Conservation (phyloP, 768 basidiomycete genomes). For the Lactarius sanguifluus region DNA sequence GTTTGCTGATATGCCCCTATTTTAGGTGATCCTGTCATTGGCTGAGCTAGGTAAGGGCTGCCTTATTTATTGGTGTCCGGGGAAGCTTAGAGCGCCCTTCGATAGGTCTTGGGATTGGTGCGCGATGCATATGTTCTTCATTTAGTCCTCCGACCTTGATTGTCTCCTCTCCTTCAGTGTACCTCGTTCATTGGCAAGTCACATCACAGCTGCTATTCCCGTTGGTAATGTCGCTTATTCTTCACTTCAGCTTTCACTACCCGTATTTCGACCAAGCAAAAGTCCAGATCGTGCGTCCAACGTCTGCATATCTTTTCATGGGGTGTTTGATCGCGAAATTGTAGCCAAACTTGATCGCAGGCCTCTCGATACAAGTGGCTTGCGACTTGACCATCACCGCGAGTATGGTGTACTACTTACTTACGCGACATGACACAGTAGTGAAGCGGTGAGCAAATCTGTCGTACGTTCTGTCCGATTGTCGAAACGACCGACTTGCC, state of each 20-base stretch:
- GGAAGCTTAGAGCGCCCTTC: not conserved
- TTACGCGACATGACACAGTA: not conserved
- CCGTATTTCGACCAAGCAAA: not conserved
- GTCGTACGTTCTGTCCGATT: not conserved
- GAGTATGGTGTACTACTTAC: conserved; percentile 17
- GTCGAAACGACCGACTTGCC: not conserved
- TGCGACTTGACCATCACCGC: conserved; percentile 11
- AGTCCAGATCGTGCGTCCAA: not conserved
- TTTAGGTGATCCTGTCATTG: not conserved
- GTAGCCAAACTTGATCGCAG: not conserved
- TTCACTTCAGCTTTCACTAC: not conserved
- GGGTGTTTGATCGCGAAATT: not conserved
- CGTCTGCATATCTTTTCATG: not conserved
- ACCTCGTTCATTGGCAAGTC: conserved; percentile 1
- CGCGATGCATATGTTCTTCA: not conserved
- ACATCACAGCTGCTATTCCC: not conserved
- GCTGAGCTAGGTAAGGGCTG: conserved; percentile 5
- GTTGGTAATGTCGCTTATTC: not conserved
- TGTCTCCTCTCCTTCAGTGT: not conserved
- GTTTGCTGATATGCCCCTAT: not conserved
- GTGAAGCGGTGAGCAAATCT: conserved; percentile 4
- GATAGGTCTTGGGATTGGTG: conserved; percentile 9
- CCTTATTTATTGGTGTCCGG: not conserved
- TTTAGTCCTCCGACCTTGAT: not conserved
- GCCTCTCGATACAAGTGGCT: not conserved